These are phyloP conservation scores for Scheffersomyces quercinus DNA, from an alignment of 1,139 yeast species.

Conservation along the genomic window DNA sequence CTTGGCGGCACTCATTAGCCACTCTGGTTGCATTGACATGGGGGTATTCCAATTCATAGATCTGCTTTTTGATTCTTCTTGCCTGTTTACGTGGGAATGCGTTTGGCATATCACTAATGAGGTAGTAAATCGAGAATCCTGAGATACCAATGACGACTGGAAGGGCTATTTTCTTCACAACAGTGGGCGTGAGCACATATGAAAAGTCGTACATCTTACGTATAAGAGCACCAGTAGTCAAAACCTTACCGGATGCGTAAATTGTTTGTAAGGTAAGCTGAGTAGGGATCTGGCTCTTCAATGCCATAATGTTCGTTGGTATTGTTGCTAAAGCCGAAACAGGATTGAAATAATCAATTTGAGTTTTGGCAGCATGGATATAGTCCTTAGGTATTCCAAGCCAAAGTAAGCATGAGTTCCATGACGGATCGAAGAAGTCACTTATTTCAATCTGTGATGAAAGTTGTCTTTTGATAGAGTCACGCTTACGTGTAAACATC, in stretches of 20 bases:
- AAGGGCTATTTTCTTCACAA: conserved; percentile 35
- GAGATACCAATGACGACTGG: conserved; percentile 56
- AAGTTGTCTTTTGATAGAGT: conserved; percentile 59
- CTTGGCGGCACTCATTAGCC: conserved; percentile 79
- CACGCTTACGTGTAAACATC: conserved; percentile 81
- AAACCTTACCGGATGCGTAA: conserved; percentile 45
- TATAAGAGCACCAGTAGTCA: conserved; percentile 44
- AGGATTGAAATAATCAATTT: conserved; percentile 38
- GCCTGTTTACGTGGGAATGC: conserved; percentile 88
- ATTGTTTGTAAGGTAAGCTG: conserved; percentile 45
- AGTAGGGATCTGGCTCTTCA: conserved; percentile 38
- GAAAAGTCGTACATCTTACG: conserved; percentile 33
- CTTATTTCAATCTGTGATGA: conserved; percentile 57
- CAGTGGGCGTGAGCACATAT: conserved; percentile 27
- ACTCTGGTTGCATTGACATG: conserved; percentile 77
- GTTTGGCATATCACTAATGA: conserved; percentile 79
- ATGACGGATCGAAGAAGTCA: conserved; percentile 79
- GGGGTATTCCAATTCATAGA: conserved; percentile 70
- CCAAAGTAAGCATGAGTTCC: conserved; percentile 55
- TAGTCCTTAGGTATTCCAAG: conserved; percentile 40
- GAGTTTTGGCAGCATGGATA: conserved; percentile 28
- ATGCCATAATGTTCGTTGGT: conserved; percentile 31
- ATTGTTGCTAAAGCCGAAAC: conserved; percentile 31
- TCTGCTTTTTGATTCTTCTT: conserved; percentile 61
- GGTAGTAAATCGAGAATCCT: conserved; percentile 62